phyloP scores from a whole-genome alignment of 495 filamentous ascomycete species.

The Patellaria atrata region DNA sequence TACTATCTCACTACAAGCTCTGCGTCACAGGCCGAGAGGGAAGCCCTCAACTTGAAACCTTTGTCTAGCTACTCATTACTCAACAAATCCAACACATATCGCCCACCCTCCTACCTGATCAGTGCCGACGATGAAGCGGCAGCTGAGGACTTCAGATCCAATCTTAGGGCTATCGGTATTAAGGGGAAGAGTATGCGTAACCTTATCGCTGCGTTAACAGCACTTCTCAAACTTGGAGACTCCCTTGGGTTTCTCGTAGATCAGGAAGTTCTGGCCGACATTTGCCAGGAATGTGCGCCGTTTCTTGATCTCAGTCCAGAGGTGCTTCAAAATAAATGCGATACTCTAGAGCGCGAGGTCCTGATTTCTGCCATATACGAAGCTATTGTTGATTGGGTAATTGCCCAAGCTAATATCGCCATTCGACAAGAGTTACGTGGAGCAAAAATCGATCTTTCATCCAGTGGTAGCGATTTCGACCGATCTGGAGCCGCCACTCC shows the following conservation, averaged over 20 bases:
- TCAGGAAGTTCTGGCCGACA: constrained; percentile 66
- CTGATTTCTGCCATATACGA: constrained; percentile 84
- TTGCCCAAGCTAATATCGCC: constrained; percentile 76
- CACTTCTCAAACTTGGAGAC: constrained; percentile 81
- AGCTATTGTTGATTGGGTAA: constrained; percentile 87
- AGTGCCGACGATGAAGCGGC: constrained; percentile 87
- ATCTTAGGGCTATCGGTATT: constrained; percentile 80
- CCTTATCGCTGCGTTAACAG: constrained; percentile 71
- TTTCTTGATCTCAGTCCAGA: constrained; percentile 80
- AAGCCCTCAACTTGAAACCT: constrained; percentile 77
- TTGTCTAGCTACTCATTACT: constrained; percentile 65
- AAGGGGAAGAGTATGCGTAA: constrained; percentile 68
- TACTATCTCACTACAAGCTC: constrained; percentile 88
- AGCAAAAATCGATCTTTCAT: constrained; percentile 45
- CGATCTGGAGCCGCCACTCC: constrained; percentile 41
- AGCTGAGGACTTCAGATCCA: constrained; percentile 77
- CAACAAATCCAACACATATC: constrained; percentile 68
- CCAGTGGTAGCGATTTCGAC: constrained; percentile 41
- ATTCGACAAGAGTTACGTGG: constrained; percentile 59
- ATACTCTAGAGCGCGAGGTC: constrained; percentile 66
- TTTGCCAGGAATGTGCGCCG: constrained; percentile 81
- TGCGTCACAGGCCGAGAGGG: constrained; percentile 78
- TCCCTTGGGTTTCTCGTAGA: constrained; percentile 75
- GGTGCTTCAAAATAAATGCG: constrained; percentile 60
- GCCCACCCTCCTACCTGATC: constrained; percentile 78